Base-by-base conservation (phyloP, 352 stramenopile species). In the Phytophthora ramorum region DNA sequence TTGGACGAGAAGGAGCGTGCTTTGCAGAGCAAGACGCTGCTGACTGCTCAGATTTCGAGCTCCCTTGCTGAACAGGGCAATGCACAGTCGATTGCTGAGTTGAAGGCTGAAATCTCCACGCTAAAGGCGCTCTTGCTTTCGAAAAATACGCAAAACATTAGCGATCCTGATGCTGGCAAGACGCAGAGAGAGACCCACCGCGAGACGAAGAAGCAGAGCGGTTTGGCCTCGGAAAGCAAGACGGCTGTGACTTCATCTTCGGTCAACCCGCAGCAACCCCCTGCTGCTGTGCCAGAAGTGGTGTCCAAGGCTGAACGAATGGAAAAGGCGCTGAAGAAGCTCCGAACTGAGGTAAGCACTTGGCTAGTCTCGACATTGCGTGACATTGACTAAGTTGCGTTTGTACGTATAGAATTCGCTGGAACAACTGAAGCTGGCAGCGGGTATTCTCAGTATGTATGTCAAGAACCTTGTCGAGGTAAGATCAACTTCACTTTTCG, bases 391-490 rank as follows among this genome's bases (percentile, higher is more conserved):
- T 49, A 63, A 63, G 16, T 19, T 62, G 22, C 35, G 6, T 58
- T 37, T 64, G 41, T 13, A 13, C 41, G 34, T 55, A 22, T 51
- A 95, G 86, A 95, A 95, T 32, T 79, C 83, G 16, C 49, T 84
- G 22, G 86, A 93, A 34, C 74, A 90, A 60, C 66, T 95, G 5
- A 87, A 92, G 45, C 48, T 89, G 20, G 84, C 81, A 54, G 74
- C 80, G 9, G 78, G 81, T 2, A 90, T 95, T 59, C 74, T 95
- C 19, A 85, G 83, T 58, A 95, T 95, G 86, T 95, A 95, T 75
- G 84, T 92, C 57, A 93, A 92, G 76, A 95, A 95, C 59, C 64
- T 95, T 13, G 73, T 91, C 17, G 86, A 94, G 76, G 85, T 91
- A 79, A 52, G 63, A 17, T 3, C 17, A 40, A 3, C 9, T 51